A percentile compares a stretch with the other conserved stretches of the same genome.
These are phyloP conservation scores for Daldinia loculata DNA, from an alignment of 495 filamentous ascomycete species.

Conservation along the genomic window DNA sequence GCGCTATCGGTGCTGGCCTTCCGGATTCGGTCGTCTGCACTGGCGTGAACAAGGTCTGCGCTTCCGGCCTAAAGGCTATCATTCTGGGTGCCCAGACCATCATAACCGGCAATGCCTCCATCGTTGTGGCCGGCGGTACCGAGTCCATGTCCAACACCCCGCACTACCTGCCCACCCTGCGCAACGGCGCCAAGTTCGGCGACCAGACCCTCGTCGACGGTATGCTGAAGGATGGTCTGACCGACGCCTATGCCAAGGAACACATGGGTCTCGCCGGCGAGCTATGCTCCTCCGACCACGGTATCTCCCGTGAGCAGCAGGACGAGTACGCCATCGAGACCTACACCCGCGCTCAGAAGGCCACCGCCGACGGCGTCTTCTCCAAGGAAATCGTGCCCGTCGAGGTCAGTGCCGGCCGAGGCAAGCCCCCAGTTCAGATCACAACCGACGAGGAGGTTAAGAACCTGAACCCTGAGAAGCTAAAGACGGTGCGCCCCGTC, in stretches of 20 bases:
- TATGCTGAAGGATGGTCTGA: constrained; percentile 89
- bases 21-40: constrained; percentile 81
- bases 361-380: constrained; percentile 80
- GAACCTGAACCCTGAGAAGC: constrained; percentile 95
- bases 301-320: constrained; percentile 80
- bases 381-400: constrained; percentile 87
- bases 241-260: constrained; percentile 87
- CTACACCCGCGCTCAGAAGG: constrained; percentile 90
- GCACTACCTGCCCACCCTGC: constrained; percentile 89
- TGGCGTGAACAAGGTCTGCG: constrained; percentile 98
- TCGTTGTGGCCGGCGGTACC: constrained; percentile 90
- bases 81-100: constrained; percentile 96
- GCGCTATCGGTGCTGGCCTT: constrained; percentile 87
- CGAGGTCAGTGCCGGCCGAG: constrained; percentile 84
- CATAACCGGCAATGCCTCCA: constrained; percentile 88
- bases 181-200: constrained; percentile 89
- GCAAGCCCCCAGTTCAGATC: constrained; percentile 84
- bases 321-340: constrained; percentile 93
- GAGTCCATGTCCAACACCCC: constrained; percentile 98
- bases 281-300: constrained; percentile 88
- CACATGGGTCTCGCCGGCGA: constrained; percentile 95
- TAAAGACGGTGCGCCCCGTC: constrained; percentile 81
- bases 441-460: constrained; percentile 94
- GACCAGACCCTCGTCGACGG: constrained; percentile 87
- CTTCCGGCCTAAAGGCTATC: constrained; percentile 90